Base-by-base conservation (phyloP, 257 asterid species). In the Solanum tarijense region DNA sequence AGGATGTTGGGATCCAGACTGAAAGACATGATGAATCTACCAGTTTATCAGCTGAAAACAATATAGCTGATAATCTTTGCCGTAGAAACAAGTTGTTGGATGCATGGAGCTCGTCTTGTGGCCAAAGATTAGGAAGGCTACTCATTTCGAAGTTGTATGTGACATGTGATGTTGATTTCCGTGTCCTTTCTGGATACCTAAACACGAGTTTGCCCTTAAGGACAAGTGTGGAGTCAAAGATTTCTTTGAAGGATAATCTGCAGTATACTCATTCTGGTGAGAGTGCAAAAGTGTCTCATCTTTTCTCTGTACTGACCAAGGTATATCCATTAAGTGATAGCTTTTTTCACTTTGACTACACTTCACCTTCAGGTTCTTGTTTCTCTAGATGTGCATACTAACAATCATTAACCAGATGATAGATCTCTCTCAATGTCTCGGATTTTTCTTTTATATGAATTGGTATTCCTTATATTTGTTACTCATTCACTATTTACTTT, bases 291-390 rank as follows among this genome's bases (percentile, higher is more conserved):
- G 91, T 95, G 83, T 91, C 94, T 41, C 92, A 91, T 79, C 90
- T 94, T 85, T 93, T 92, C 92, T 92, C 94, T 55, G 91, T 88
- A 89, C 88, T 96, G 93, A 91, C 93, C 86, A 92, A 94, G 99
- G 99, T 96, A 93, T 85, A 91, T 90, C 73, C 65, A 68, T 79
- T 41, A 39, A 27, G 25, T 48, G 72, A 65, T 83, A 32, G 52
- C 65, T 34, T 29, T 12, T 14, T 48, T 39, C 39, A 39, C 85
- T 85, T 39, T 85, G 81, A 68, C 79, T 74, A 9, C 29, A 62
- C 62, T 52, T 43, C 39, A 62, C 82, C 87, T 38, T 68, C 87
- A 66, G 66, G 32, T 60, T 66, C 66, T 82, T 48, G 43, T 16
- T 46, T 82, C 27, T 81, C 85, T 29, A 81, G 41, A 76, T 31